Base-by-base conservation (phyloP, 164 flowering plant species). In the Piper betle region DNA sequence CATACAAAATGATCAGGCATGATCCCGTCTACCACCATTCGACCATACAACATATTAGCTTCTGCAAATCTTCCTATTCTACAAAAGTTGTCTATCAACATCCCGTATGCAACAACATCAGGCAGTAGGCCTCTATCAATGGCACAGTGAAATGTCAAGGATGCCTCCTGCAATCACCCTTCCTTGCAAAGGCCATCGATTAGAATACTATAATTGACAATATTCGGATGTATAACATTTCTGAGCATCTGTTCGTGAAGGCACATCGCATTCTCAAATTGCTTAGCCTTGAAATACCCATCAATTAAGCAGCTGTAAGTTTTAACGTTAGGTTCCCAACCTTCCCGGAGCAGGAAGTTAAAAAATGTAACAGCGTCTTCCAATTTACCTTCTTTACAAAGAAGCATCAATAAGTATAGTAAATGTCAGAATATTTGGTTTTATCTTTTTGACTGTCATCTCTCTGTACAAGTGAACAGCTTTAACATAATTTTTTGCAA, bases 121-220 rank as follows among this genome's bases (percentile, higher is more conserved):
- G 85, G 81, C 56, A 81, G 18, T 55, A 78, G 55, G 37, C 69
- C 72, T 19, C 59, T 61, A 39, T 67, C 68, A 43, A 72, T 4
- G 57, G 82, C 82, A 64, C 68, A 57, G 37, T 67, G 70, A 68
- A 83, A 83, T 4, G 58, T 61, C 64, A 57, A 19, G 8, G 70
- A 67, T 62, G 85, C 85, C 67, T 81, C 75, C 39, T 72, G 73
- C 64, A 80, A 25, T 62, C 66, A 67, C 63, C 82, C 83, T 54
- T 69, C 73, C 53, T 70, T 78, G 67, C 84, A 81, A n/a, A 81
- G 81, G 53, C 81, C 80, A 64, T 79, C 75, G 12, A 79, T 78
- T 43, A 83, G 74, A 64, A 79, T 62, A 70, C 79, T 79, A 62
- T 76, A 81, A 64, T 80, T 72, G 38, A 81, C 64, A 42, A 83